Evolutionary conservation across 345 rosid species (phyloP).

Genomic region (Rubroshorea leprosula): DNA sequence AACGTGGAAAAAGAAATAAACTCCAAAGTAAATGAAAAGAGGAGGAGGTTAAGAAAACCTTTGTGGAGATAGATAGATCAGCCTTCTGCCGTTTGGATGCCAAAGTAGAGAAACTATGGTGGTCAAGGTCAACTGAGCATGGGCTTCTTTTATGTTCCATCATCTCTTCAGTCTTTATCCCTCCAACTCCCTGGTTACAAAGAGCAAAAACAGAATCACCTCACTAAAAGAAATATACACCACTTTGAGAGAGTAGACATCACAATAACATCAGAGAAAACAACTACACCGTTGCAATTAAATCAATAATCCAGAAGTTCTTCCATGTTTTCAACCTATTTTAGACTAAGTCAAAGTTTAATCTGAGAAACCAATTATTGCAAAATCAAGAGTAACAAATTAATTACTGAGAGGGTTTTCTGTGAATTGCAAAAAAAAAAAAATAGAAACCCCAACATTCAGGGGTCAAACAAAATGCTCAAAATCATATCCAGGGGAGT

Average conservation of each 20-base stretch:
- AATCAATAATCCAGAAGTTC: background rate
- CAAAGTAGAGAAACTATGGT: conserved; percentile 42
- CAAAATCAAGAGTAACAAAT: too few relatives aligned
- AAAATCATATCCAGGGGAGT: too few relatives aligned
- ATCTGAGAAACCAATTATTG: too few relatives aligned
- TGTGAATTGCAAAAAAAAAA: background rate
- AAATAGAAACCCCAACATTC: background rate
- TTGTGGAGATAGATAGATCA: conserved; percentile 58
- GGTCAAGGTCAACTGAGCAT: conserved; percentile 68
- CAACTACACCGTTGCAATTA: background rate
- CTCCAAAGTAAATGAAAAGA: background rate
- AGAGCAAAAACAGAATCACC: conserved; percentile 10
- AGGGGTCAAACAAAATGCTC: too few relatives aligned
- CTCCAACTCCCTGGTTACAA: conserved; percentile 34
- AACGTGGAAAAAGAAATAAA: too few relatives aligned
- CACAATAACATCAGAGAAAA: background rate
- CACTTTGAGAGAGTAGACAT: conserved; percentile 1
- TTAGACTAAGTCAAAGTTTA: too few relatives aligned
- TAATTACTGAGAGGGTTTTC: too few relatives aligned
- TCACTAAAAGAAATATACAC: too few relatives aligned
- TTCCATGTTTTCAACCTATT: too few relatives aligned
- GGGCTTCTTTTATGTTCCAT: conserved; percentile 76
- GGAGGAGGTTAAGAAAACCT: conserved; percentile 39
- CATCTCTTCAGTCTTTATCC: conserved; percentile 36
- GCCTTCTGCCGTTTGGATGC: conserved; percentile 72